Percentiles rank a stretch among this genome's conserved stretches.
Conservation (phyloP, 2,329 filamentous ascomycete genomes). For the Escovopsis sp. region DNA sequence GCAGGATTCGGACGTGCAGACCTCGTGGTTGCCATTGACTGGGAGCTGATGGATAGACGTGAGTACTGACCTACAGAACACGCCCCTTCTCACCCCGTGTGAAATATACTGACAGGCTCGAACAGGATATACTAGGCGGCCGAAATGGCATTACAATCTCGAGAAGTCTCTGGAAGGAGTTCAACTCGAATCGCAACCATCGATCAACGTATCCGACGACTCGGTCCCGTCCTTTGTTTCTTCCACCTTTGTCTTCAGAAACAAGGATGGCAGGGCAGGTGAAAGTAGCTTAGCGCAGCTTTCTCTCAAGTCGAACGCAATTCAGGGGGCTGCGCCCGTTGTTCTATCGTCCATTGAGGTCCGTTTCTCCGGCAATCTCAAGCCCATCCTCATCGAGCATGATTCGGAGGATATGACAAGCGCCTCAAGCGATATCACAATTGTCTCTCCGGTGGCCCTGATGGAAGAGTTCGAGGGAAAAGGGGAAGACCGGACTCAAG, state of each 20-base stretch:
- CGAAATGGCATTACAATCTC: constrained; percentile 48
- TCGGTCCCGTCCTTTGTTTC: constrained; percentile 38
- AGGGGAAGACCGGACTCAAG: background rate
- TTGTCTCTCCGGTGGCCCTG: constrained; percentile 14
- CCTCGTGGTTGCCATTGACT: constrained; percentile 46
- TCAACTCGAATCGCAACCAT: constrained; percentile 27
- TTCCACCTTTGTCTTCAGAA: constrained; percentile 42
- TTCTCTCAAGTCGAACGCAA: constrained; percentile 40
- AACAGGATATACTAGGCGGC: constrained; percentile 37
- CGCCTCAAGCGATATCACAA: constrained; percentile 7
- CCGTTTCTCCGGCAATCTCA: constrained; percentile 42
- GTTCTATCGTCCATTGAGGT: constrained; percentile 36
- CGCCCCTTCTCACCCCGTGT: too few species aligned
- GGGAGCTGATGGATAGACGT: constrained; percentile 49
- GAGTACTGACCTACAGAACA: constrained; percentile 14
- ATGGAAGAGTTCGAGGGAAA: constrained; percentile 13
- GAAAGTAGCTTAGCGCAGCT: constrained; percentile 45
- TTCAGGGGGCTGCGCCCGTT: constrained; percentile 35
- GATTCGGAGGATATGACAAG: constrained; percentile 7
- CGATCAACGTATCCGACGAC: constrained; percentile 35
- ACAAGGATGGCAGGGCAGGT: constrained; percentile 45
- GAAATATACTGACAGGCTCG: background rate
- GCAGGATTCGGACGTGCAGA: constrained; percentile 35
- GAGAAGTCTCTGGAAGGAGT: constrained; percentile 39
- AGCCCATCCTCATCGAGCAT: constrained; percentile 37